Conservation (phyloP, 2,329 filamentous ascomycete species). For the Apiospora malaysiana region DNA sequence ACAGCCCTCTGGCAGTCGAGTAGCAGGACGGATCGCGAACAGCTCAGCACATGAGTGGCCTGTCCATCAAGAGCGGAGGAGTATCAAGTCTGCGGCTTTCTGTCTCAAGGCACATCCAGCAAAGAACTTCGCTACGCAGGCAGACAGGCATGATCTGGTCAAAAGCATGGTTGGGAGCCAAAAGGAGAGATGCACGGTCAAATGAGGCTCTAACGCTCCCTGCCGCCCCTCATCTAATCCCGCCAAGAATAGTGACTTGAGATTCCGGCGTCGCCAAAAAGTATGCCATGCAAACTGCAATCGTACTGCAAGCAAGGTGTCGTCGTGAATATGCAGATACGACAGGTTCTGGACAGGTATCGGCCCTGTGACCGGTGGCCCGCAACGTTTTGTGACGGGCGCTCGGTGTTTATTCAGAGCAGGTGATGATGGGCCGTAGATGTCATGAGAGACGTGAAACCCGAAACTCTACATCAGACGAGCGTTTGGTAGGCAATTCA, state of each 20-base stretch:
- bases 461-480: slow-evolving; percentile 13
- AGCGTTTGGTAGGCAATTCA: not conserved
- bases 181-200: not conserved
- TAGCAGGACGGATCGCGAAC: not conserved
- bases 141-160: not conserved
- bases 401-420: slow-evolving; percentile 6
- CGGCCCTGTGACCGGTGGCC: not conserved
- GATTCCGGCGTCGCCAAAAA: not conserved
- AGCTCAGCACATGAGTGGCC: not conserved
- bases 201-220: not conserved
- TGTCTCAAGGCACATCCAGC: not conserved
- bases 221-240: not conserved
- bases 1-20: not conserved
- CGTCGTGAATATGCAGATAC: slow-evolving; percentile 4
- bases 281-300: not conserved
- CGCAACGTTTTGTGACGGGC: slow-evolving; percentile 5
- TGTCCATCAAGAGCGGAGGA: not conserved
- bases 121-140: not conserved
- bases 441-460: slow-evolving; percentile 15
- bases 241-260: not conserved
- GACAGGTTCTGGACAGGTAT: not conserved
- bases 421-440: slow-evolving; percentile 10
- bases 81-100: not conserved
- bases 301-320: not conserved
- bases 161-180: not conserved